Evolutionary conservation across 177 flowering plant species (phyloP), one percentile per base, ranked within the genome.

Genomic region (Tripterygium wilfordii): DNA sequence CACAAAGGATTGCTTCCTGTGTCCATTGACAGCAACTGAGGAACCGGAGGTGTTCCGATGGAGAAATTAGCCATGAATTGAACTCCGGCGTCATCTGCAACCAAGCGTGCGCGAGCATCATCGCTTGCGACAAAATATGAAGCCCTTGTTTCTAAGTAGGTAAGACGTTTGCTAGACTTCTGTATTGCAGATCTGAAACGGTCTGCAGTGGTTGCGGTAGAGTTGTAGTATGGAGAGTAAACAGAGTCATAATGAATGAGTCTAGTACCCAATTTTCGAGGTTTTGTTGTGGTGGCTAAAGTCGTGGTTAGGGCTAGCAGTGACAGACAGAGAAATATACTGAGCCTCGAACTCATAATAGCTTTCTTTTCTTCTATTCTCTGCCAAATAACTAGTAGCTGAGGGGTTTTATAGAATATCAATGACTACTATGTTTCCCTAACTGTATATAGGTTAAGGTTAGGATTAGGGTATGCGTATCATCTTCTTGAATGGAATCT

Each of bases 1-100:
- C 60, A 61, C n/a, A 32, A 6, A 0, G 54, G 65, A 18, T 23
- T 36, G 42, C 65, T 61, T 5, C 56, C 65, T 0, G 65, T 61
- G 42, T 61, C 65, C 51, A 61, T 49, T 28, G 30, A 32, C 0
- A 30, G 23, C 13, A 54, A 19, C 3, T 61, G 65, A 4, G 43
- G 41, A 12, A 61, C 26, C 0, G 60, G 58, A 0, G 66, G 66
- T 7, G 45, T 36, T 5, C 66, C 66, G 3, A 61, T n/a, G 1
- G 56, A 44, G 33, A 61, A 30, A 20, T 61, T 49, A 2, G 33
- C 33, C 5, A 49, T 29, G 40, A 61, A 54, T 36, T 23, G 26
- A 16, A 20, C 16, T 36, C 22, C 4, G 21, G 16, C 17, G n/a
- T 48, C 42, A 17, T 37, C 9, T 0, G 31, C 3, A 5, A 26